Conservation (phyloP, 1,284 basidiomycete species). For the Ganoderma sinense region DNA sequence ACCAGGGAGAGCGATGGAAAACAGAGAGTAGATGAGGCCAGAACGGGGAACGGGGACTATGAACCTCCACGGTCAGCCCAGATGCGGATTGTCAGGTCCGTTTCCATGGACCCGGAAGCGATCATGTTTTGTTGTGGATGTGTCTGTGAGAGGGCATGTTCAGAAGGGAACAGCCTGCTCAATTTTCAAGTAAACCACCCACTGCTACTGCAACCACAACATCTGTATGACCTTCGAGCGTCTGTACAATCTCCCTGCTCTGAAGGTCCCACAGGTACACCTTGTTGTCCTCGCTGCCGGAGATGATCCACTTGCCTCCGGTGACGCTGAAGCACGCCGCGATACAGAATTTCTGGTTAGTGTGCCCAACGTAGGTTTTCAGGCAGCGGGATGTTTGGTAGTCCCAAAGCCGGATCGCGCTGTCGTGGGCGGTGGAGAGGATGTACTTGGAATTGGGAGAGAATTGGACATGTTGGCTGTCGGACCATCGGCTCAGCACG, state of each 20-base stretch:
- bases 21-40: not conserved
- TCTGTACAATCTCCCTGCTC: slow-evolving; percentile 80
- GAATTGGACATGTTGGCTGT: slow-evolving; percentile 87
- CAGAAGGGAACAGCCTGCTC: not conserved
- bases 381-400: slow-evolving; percentile 91
- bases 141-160: slow-evolving; percentile 53
- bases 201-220: slow-evolving; percentile 82
- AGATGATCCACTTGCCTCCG: slow-evolving; percentile 88
- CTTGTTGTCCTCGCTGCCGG: slow-evolving; percentile 91
- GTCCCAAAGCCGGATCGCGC: slow-evolving; percentile 93
- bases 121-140: slow-evolving; percentile 87
- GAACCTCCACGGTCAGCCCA: slow-evolving; percentile 70
- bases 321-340: slow-evolving; percentile 84
- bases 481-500: slow-evolving; percentile 1
- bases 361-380: slow-evolving; percentile 90
- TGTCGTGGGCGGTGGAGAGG: slow-evolving; percentile 91
- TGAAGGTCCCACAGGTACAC: slow-evolving; percentile 95
- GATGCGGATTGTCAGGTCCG: slow-evolving; percentile 79
- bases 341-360: slow-evolving; percentile 82
- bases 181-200: slow-evolving; percentile 23
- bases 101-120: slow-evolving; percentile 84
- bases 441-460: slow-evolving; percentile 96
- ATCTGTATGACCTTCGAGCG: slow-evolving; percentile 82
- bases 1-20: slow-evolving; percentile 1
- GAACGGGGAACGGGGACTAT: slow-evolving; percentile 9